Evolutionary conservation across 2,329 filamentous ascomycete species (phyloP).

Genomic region (Ophiostoma perfectum): DNA sequence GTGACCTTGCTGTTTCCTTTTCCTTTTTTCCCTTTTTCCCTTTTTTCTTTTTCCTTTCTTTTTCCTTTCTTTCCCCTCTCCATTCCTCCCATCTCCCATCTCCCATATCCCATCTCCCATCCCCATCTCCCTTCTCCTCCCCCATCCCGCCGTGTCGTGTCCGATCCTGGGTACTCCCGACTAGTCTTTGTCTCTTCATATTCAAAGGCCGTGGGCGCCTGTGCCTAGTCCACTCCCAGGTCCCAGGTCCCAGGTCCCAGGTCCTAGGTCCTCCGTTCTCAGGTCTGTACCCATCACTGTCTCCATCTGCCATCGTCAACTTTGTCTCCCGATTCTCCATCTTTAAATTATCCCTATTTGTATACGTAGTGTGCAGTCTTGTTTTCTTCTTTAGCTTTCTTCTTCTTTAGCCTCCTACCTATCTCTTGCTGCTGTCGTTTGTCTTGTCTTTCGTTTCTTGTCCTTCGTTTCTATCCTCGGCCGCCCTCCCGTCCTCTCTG

Average conservation of each 20-base stretch:
- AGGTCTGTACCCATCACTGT: not conserved
- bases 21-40: no score
- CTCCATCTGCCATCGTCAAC: constrained; percentile 12
- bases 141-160: not conserved
- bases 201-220: not conserved
- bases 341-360: constrained; percentile 12
- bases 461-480: not conserved
- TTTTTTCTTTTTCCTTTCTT: not conserved
- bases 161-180: not conserved
- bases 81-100: not conserved
- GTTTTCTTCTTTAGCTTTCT: not conserved
- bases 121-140: not conserved
- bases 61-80: not conserved
- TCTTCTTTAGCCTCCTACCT: not conserved
- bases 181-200: constrained; percentile 9
- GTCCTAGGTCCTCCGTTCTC: no score
- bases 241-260: not conserved
- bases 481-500: not conserved
- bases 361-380: constrained; percentile 7
- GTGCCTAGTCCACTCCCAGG: constrained; percentile 3
- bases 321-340: constrained; percentile 1
- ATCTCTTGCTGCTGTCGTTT: not conserved
- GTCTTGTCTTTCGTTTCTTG: not conserved
- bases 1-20: not conserved
- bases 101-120: not conserved